Conservation (phyloP, 495 filamentous ascomycete genomes). For the Recurvomyces mirabilis region DNA sequence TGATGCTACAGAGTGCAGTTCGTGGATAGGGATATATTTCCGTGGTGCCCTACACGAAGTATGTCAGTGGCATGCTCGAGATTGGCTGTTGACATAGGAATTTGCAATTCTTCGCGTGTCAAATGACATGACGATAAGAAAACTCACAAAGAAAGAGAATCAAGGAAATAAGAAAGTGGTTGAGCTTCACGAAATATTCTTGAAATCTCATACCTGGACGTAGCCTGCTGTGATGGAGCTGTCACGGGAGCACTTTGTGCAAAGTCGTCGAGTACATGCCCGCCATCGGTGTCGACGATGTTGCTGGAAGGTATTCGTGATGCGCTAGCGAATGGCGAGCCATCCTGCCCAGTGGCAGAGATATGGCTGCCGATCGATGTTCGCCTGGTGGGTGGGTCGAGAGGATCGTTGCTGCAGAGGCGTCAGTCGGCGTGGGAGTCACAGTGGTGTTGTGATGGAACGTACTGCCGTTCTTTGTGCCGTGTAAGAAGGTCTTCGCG, state of each 20-base stretch:
- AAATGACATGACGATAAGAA: too few relatives aligned
- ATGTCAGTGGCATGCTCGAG: neutral
- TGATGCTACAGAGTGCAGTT: neutral
- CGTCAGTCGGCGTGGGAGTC: slow-evolving; percentile 14
- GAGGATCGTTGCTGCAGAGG: slow-evolving; percentile 14
- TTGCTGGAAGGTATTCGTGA: too few relatives aligned
- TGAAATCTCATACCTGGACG: slow-evolving; percentile 8
- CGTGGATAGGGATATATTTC: slow-evolving; percentile 3
- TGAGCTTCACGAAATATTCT: slow-evolving; percentile 8
- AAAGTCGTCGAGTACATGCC: neutral
- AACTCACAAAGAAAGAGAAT: slow-evolving; percentile 13
- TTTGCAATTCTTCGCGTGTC: too few relatives aligned
- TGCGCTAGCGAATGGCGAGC: too few relatives aligned
- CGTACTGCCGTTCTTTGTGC: slow-evolving; percentile 77
- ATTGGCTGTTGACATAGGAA: neutral
- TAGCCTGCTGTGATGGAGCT: neutral
- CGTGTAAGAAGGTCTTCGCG: slow-evolving; percentile 66
- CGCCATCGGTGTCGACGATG: neutral
- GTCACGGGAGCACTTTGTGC: neutral
- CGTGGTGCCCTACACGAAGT: neutral
- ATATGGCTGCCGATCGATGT: slow-evolving; percentile 14
- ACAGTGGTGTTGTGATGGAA: too few relatives aligned
- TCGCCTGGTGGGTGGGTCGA: slow-evolving; percentile 8
- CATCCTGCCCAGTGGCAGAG: slow-evolving; percentile 1
- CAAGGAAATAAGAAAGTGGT: slow-evolving; percentile 2